Evolutionary conservation across 495 filamentous ascomycete genomes (phyloP).

Genomic region (Tetracladium marchalianum): DNA sequence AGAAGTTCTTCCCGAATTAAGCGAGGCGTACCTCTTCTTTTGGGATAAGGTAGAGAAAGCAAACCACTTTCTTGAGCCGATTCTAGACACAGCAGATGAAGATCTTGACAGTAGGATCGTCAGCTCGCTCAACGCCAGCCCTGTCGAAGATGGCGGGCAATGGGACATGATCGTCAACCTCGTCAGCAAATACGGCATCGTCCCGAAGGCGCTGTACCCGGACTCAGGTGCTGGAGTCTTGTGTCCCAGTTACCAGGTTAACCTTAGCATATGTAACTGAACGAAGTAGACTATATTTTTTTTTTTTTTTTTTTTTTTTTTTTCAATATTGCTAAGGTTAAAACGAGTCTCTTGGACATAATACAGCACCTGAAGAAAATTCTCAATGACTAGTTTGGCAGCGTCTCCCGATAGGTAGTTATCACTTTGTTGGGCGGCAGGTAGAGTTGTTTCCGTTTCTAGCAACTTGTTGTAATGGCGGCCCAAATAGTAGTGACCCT

Average conservation of each 20-base stretch:
- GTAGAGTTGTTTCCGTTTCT: conserved; percentile 74
- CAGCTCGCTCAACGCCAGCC: conserved; percentile 49
- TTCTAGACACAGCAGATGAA: conserved; percentile 57
- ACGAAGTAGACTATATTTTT: too few species aligned
- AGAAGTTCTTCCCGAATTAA: too few species aligned
- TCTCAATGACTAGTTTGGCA: conserved; percentile 83
- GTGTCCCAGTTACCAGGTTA: too few species aligned
- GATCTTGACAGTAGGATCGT: conserved; percentile 58
- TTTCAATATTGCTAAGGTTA: too few species aligned
- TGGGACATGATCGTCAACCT: conserved; percentile 86
- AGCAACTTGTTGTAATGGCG: conserved; percentile 96
- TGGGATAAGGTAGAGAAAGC: conserved; percentile 87
- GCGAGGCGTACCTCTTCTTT: too few species aligned
- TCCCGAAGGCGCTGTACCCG: conserved; percentile 66
- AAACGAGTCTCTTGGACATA: too few species aligned
- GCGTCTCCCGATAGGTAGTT: conserved; percentile 62
- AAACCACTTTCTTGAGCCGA: conserved; percentile 71
- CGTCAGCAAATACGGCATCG: conserved; percentile 69
- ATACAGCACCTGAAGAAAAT: conserved; percentile 75
- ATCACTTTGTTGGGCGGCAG: conserved; percentile 49
- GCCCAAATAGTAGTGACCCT: conserved; percentile 92
- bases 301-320: too few species aligned
- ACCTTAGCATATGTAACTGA: too few species aligned
- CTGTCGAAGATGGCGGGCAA: conserved; percentile 70
- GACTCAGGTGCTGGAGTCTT: too few species aligned